Percentiles rank a stretch among this genome's conserved stretches.
Conservation (phyloP, 768 basidiomycete species). For the Dioszegia aurantiaca region DNA sequence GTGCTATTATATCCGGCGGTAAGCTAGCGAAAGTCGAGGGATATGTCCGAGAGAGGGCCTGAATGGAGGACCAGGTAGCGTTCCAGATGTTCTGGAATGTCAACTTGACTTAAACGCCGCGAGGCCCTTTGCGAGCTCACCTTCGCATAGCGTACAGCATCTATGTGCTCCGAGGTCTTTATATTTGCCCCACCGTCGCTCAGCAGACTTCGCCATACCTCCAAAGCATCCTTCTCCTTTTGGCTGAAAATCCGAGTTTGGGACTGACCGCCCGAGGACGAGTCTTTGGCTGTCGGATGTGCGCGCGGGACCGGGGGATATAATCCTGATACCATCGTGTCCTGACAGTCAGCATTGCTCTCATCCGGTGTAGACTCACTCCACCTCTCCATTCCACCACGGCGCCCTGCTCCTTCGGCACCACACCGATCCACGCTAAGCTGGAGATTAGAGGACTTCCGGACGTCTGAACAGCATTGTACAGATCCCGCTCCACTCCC, state of each 20-base stretch:
- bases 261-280: not conserved
- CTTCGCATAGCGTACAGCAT: constrained; percentile 30
- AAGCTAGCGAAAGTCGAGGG: constrained; percentile 21
- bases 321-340: constrained; percentile 29
- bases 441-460: constrained; percentile 42
- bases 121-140: constrained; percentile 10
- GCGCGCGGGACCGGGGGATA: constrained; percentile 25
- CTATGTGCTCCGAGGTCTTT: constrained; percentile 26
- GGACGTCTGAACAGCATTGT: constrained; percentile 53
- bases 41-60: constrained; percentile 36
- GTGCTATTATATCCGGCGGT: constrained; percentile 8
- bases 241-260: constrained; percentile 17
- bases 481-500: constrained; percentile 66
- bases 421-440: constrained; percentile 42
- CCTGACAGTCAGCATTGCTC: constrained; percentile 16
- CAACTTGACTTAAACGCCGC: not conserved
- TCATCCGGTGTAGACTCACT: not conserved
- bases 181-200: constrained; percentile 33
- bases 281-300: not conserved
- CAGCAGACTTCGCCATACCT: constrained; percentile 27
- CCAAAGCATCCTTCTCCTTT: constrained; percentile 24
- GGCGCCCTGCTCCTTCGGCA: constrained; percentile 34
- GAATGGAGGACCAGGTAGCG: constrained; percentile 39
- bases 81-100: constrained; percentile 45
- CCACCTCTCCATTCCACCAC: constrained; percentile 33